Percentiles rank a stretch among this genome's conserved stretches.
Evolutionary conservation across 2,329 filamentous ascomycete genomes (phyloP).

Genomic region (Myriosclerotinia duriaeana): DNA sequence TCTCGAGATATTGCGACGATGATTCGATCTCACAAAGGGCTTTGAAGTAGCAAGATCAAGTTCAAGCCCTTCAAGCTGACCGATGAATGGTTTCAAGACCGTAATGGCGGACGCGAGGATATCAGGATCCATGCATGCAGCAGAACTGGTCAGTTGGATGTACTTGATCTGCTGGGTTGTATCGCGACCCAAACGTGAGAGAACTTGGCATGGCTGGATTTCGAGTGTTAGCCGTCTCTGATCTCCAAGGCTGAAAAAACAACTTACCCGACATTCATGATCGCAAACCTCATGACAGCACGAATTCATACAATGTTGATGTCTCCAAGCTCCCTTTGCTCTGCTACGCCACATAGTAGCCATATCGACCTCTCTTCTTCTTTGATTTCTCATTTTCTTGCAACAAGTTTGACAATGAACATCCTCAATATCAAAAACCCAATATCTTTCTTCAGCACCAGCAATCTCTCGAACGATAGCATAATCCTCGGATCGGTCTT

Average conservation of each 20-base stretch:
- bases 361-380: background rate
- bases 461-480: background rate
- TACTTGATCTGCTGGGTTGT: conserved; percentile 5
- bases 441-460: background rate
- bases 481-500: conserved; percentile 13
- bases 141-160: background rate
- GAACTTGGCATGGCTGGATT: background rate
- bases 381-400: conserved; percentile 9
- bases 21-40: accelerated
- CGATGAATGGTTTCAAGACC: conserved; percentile 13
- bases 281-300: background rate
- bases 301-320: conserved; percentile 22
- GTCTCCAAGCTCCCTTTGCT: background rate
- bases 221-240: accelerated
- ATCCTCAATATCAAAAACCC: conserved; percentile 23
- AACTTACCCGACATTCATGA: conserved; percentile 5
- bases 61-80: background rate
- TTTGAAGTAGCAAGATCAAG: background rate
- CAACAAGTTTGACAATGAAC: conserved; percentile 15
- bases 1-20: background rate
- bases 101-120: conserved; percentile 19
- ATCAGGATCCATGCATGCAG: conserved; percentile 5
- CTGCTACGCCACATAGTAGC: background rate
- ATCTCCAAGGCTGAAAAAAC: background rate
- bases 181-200: background rate